These are phyloP conservation scores for Pigoraptor vietnamica DNA, from an alignment of 78 protist genomes.

Conservation along the genomic window DNA sequence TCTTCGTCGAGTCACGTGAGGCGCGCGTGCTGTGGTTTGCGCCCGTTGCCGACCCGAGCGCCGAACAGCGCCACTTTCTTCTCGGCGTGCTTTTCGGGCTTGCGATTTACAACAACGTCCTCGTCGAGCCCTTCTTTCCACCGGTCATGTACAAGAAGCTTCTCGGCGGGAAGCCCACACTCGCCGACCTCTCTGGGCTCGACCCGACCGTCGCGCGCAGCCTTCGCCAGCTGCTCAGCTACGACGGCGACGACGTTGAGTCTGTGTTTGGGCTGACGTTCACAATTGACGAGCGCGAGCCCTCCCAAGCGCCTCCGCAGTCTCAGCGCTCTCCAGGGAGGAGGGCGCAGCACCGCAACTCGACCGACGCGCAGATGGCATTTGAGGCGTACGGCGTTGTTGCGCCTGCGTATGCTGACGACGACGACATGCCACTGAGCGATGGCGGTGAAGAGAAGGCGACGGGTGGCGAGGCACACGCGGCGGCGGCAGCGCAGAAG, in stretches of 20 bases:
- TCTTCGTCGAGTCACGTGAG: constrained; percentile 45
- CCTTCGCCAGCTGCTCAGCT: constrained; percentile 35
- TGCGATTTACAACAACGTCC: constrained; percentile 93
- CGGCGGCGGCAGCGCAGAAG: no score
- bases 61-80: constrained; percentile 18
- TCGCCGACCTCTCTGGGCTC: not conserved
- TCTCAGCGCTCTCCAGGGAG: no score
- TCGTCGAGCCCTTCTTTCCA: constrained; percentile 92
- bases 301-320: no score
- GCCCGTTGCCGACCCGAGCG: constrained; percentile 18
- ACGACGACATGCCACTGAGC: no score
- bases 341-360: no score
- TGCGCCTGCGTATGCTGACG: no score
- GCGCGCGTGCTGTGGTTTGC: constrained; percentile 72
- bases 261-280: no score
- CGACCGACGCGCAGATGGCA: no score
- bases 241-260: constrained; percentile 50
- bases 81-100: constrained; percentile 82
- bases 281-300: no score
- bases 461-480: no score
- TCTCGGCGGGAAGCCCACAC: not conserved
- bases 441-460: no score
- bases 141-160: constrained; percentile 79
- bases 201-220: constrained; percentile 12
- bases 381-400: no score